phyloP scores from a whole-genome alignment of 768 basidiomycete species.

The Cystoderma amianthinum region DNA sequence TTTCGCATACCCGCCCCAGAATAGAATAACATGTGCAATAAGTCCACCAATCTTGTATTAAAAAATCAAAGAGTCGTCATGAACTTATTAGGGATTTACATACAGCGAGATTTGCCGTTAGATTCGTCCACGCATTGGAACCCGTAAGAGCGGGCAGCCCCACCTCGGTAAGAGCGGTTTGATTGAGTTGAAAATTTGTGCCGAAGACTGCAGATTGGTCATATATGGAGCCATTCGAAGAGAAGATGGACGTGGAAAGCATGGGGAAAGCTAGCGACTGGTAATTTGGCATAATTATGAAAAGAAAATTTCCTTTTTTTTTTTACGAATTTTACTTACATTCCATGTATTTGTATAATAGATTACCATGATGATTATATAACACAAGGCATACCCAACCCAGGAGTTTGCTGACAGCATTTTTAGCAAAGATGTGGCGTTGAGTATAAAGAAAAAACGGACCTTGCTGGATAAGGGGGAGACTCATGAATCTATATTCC shows the following conservation, averaged over 20 bases:
- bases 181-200: slow-evolving; percentile 40
- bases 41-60: slow-evolving; percentile 46
- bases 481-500: slow-evolving; percentile 37
- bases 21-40: slow-evolving; percentile 46
- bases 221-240: slow-evolving; percentile 46
- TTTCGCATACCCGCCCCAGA: slow-evolving; percentile 47
- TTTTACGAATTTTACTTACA: slow-evolving; percentile 20
- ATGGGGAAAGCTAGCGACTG: slow-evolving; percentile 51
- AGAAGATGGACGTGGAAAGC: slow-evolving; percentile 53
- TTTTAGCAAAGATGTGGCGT: slow-evolving; percentile 1
- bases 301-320: background rate
- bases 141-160: slow-evolving; percentile 44
- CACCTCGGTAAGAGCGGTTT: slow-evolving; percentile 43
- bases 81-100: slow-evolving; percentile 5
- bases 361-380: slow-evolving; percentile 43
- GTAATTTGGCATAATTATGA: background rate
- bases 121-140: slow-evolving; percentile 45
- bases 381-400: slow-evolving; percentile 47
- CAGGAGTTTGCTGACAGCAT: slow-evolving; percentile 42
- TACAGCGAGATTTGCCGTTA: slow-evolving; percentile 41
- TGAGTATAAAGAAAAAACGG: background rate
- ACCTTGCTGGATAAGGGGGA: slow-evolving; percentile 53
- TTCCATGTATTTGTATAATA: slow-evolving; percentile 63
- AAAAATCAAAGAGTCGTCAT: background rate
- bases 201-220: slow-evolving; percentile 50